Evolutionary conservation across 495 filamentous ascomycete genomes (phyloP), one percentile per base, ranked within the genome.

Genomic region (Collariella sp.): DNA sequence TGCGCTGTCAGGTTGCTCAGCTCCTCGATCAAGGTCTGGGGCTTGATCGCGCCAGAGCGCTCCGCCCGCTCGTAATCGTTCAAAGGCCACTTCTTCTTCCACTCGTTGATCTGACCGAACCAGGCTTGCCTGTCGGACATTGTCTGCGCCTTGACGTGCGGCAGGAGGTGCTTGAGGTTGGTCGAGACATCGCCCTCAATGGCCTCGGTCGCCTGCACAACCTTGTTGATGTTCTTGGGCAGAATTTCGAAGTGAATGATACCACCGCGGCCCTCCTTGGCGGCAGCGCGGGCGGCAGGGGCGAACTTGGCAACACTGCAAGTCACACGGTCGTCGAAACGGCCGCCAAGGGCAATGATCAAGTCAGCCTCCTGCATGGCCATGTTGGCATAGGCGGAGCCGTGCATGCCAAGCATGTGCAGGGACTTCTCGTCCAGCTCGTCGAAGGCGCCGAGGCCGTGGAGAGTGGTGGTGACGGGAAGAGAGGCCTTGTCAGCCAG

Each of bases 191-290:
- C 86, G 38, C 86, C 86, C 64, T 89, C 86, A 20, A 89, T 79
- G 43, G 86, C 86, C 63, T 89, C 86, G 44, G 86, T 88, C 13
- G 86, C 86, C 68, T 89, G 86, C 11, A 89, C 80, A 42, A 89
- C 85, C 71, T 89, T 89, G 77, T 89, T 89, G 71, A 89, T 89
- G 68, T 89, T 89, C 76, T 89, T 89, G 34, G 86, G 86, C 78
- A 88, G 78, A 57, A 89, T 84, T 63, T 89, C 86, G 51, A 89
- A 89, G 67, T 89, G 86, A 38, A 89, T 74, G 61, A 89, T 89
- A 57, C 86, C 86, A 51, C 86, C 86, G 36, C 86, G 83, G 11
- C 79, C 79, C 63, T 89, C 85, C 12, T 71, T 68, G 13, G 83
- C 85, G 1, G 86, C 86, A 19, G 76, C 72, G 68, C 77, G 83